Base-by-base conservation (phyloP, 495 filamentous ascomycete species). In the Penicillium simplicissimum region DNA sequence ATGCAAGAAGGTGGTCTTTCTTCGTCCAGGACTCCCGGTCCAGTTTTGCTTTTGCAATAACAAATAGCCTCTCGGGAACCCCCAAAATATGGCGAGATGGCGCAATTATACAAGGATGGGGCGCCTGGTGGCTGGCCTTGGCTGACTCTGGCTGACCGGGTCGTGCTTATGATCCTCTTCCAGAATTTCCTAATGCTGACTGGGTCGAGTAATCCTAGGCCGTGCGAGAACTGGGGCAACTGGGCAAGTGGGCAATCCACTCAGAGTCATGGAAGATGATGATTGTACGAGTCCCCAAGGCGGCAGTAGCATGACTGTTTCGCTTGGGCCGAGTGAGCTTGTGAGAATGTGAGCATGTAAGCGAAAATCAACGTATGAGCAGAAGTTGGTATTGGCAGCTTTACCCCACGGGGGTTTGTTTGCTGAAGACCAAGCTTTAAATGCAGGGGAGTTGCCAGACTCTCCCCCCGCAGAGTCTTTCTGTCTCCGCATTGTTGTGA, bases 371-470 rank as follows among this genome's bases (percentile, higher is more conserved):
- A 31, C 23, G 23, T 25, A 25, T 25, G 36, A 38, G 13, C 11
- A 38, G 36, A 4, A 38, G 36, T 38, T 5, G 15, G 37, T 11
- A 15, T 14, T 40, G 14, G 37, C 15, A 15, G 14, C 3, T 35
- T 38, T 55, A 55, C 53, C 53, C 53, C 53, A 55, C 40, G 55
- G 55, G 55, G 55, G 17, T 15, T 31, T 31, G 28, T 6, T 31
- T 31, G 28, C 28, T 57, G 9, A 8, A 34, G 31, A 10, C 33
- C 51, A 31, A 34, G 31, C 55, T 35, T 57, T 57, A 57, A 45
- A 57, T 57, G 14, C 55, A 0, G 40, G 36, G 55, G 55, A 47
- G 55, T 34, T 17, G 55, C 55, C 55, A 31, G 8, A 47, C n/a
- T 19, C 17, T n/a, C 17, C 19, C 38, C 42, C 55, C 40, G 31